Conservation (phyloP, 106 monocot species). For the Acorus calamus region DNA sequence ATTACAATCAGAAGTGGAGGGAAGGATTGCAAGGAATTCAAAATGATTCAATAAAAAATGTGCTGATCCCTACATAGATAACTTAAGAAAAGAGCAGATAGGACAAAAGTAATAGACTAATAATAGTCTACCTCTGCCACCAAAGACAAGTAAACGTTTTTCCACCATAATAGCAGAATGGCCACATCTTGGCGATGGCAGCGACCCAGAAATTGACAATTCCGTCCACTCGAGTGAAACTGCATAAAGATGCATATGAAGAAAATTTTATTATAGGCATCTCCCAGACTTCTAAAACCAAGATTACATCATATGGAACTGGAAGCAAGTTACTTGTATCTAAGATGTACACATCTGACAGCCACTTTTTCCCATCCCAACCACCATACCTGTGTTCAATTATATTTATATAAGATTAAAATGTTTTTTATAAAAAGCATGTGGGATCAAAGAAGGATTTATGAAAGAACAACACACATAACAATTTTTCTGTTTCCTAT, state of each 20-base stretch:
- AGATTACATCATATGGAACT: not conserved
- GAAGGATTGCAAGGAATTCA: too few relatives aligned
- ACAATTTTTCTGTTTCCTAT: slow-evolving; percentile 92
- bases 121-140: slow-evolving; percentile 70
- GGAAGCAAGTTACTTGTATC: slow-evolving; percentile 66
- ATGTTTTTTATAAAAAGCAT: not conserved
- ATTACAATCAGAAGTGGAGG: too few relatives aligned
- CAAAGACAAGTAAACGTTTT: slow-evolving; percentile 86
- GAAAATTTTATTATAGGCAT: not conserved
- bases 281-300: too few relatives aligned
- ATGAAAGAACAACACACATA: slow-evolving; percentile 39
- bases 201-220: slow-evolving; percentile 65
- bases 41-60: too few relatives aligned
- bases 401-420: not conserved
- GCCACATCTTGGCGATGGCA: slow-evolving; percentile 86
- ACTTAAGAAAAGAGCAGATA: too few relatives aligned
- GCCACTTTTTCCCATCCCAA: slow-evolving; percentile 98
- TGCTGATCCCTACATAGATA: too few relatives aligned
- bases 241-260: slow-evolving; percentile 9
- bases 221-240: slow-evolving; percentile 96
- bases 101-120: too few relatives aligned
- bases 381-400: slow-evolving; percentile 77
- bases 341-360: slow-evolving; percentile 92
- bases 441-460: not conserved
- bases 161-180: slow-evolving; percentile 96